These are phyloP conservation scores for Ceratobasidium sp. DNA, from an alignment of 1,284 basidiomycete species.

Conservation along the genomic window DNA sequence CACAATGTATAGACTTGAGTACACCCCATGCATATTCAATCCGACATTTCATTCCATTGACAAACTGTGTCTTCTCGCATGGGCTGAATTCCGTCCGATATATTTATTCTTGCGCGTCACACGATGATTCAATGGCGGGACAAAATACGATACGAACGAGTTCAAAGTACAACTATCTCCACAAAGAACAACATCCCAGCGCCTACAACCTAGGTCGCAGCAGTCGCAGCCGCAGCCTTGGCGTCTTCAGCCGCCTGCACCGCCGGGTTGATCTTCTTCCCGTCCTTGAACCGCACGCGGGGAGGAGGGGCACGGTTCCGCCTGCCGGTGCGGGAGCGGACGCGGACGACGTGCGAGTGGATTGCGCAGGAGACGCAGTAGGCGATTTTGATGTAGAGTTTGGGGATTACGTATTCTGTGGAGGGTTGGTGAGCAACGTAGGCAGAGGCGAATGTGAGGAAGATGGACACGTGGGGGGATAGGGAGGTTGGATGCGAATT, in stretches of 20 bases:
- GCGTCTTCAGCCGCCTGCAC: slow-evolving; percentile 73
- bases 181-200: not conserved
- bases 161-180: slow-evolving; percentile 15
- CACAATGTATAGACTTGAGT: slow-evolving; percentile 8
- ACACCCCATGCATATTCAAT: not conserved
- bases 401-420: slow-evolving; percentile 95
- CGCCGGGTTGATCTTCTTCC: slow-evolving; percentile 93
- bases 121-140: not conserved
- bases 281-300: slow-evolving; percentile 97
- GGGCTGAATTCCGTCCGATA: too few species aligned
- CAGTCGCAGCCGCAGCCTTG: slow-evolving; percentile 29
- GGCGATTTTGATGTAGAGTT: slow-evolving; percentile 98
- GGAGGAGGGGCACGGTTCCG: slow-evolving; percentile 97
- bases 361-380: slow-evolving; percentile 99
- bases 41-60: too few species aligned
- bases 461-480: not conserved
- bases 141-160: slow-evolving; percentile 29
- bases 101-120: too few species aligned
- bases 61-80: too few species aligned
- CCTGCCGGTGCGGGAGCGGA: slow-evolving; percentile 92
- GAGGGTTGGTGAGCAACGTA: slow-evolving; percentile 11
- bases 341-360: slow-evolving; percentile 98
- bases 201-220: not conserved
- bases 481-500: not conserved
- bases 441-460: not conserved